Evolutionary conservation across 2,329 filamentous ascomycete genomes (phyloP).

Genomic region (Hymenoscyphus infarciens): DNA sequence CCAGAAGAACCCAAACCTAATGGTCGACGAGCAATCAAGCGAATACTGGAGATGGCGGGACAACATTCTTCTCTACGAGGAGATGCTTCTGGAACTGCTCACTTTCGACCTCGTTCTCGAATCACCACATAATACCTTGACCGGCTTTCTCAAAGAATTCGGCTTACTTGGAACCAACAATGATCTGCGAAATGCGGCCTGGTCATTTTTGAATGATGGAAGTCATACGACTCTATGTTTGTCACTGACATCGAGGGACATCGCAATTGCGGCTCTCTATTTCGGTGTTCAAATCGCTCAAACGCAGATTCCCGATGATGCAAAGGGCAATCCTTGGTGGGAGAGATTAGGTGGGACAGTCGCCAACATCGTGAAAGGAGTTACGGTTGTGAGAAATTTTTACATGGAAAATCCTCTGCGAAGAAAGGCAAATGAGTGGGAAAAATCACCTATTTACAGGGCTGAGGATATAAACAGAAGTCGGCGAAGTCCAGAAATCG

Average conservation of each 20-base stretch:
- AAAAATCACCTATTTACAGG: conserved; percentile 23
- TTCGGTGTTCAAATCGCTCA: conserved; percentile 75
- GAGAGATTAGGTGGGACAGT: conserved; percentile 69
- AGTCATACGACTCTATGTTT: conserved; percentile 82
- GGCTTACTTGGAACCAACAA: conserved; percentile 71
- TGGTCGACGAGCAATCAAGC: conserved; percentile 95
- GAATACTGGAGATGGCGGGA: conserved; percentile 99
- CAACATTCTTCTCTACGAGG: conserved; percentile 87
- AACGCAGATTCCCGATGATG: conserved; percentile 69
- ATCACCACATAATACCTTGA: conserved; percentile 81
- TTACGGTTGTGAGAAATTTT: conserved; percentile 70
- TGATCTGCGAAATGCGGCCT: conserved; percentile 76
- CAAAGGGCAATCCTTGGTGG: conserved; percentile 83
- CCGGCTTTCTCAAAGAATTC: conserved; percentile 73
- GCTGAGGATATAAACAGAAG: conserved; percentile 31
- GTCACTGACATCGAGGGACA: conserved; percentile 71
- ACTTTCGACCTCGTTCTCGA: conserved; percentile 93
- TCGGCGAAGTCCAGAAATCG: conserved; percentile 24
- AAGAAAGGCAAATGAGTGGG: conserved; percentile 36
- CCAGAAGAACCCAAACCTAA: conserved; percentile 85
- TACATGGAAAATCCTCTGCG: conserved; percentile 60
- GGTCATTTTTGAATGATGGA: conserved; percentile 92
- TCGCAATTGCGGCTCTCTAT: conserved; percentile 83
- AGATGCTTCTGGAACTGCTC: conserved; percentile 83
- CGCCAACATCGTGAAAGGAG: conserved; percentile 66